Evolutionary conservation across 306 rosid species (phyloP).

Genomic region (Hippophae rhamnoides): DNA sequence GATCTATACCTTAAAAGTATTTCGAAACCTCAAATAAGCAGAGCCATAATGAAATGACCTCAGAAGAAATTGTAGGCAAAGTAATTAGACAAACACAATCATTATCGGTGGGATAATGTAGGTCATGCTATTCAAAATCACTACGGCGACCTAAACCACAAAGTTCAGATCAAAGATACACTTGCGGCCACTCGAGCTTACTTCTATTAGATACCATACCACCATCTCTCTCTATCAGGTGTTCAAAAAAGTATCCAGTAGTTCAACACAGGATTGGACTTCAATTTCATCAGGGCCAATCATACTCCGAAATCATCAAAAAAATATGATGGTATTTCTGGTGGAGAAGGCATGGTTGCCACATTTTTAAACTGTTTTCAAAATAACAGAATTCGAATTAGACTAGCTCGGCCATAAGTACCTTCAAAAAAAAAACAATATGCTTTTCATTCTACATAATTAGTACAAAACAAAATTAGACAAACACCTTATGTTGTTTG

Average conservation of each 20-base stretch:
- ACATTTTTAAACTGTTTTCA: constrained; percentile 67
- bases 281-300: not conserved
- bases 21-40: too few species aligned
- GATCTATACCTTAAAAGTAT: too few species aligned
- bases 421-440: not conserved
- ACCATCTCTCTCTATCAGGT: too few species aligned
- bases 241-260: too few species aligned
- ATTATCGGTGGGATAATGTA: not conserved
- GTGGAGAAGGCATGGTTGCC: constrained; percentile 69
- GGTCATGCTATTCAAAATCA: not conserved
- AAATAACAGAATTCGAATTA: constrained; percentile 15
- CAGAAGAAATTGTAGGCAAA: too few species aligned
- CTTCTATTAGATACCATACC: too few species aligned
- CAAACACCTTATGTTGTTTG: constrained; percentile 66
- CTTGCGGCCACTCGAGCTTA: not conserved
- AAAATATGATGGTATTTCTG: constrained; percentile 54
- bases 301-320: constrained; percentile 38
- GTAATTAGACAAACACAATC: not conserved
- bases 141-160: not conserved
- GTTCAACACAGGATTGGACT: too few species aligned
- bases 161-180: not conserved
- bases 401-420: not conserved
- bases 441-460: not conserved
- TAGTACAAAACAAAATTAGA: too few species aligned
- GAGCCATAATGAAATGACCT: too few species aligned